phyloP scores from a whole-genome alignment of 2,329 filamentous ascomycete genomes.

The Cercospora sojina region DNA sequence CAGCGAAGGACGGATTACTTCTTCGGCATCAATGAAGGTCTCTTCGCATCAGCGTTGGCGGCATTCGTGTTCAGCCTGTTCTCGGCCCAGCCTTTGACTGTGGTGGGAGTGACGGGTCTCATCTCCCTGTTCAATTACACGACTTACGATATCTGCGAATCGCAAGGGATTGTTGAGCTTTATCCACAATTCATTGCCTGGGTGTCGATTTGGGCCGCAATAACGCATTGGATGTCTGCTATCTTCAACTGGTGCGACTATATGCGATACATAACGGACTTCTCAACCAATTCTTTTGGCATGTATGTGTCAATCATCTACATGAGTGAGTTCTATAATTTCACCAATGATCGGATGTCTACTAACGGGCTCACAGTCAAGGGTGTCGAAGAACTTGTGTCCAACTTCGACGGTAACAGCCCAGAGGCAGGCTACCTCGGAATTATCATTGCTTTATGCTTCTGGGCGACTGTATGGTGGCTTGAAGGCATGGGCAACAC shows the following conservation, averaged over 20 bases:
- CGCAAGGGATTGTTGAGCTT: conserved; percentile 48
- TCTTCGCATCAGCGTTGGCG: conserved; percentile 57
- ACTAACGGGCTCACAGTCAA: conserved; percentile 46
- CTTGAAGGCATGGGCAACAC: conserved; percentile 52
- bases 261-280: conserved; percentile 60
- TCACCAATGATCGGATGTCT: neutral
- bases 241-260: conserved; percentile 57
- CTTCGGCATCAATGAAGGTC: conserved; percentile 57
- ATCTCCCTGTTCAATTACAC: conserved; percentile 59
- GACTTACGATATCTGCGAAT: conserved; percentile 56
- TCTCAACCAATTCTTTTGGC: conserved; percentile 55
- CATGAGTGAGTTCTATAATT: conserved; percentile 38
- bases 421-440: conserved; percentile 49
- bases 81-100: conserved; percentile 55
- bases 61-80: conserved; percentile 56
- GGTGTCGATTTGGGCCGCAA: conserved; percentile 58
- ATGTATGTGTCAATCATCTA: conserved; percentile 59
- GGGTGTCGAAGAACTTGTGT: conserved; percentile 57
- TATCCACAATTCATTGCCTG: conserved; percentile 58
- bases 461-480: conserved; percentile 52
- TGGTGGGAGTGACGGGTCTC: conserved; percentile 58
- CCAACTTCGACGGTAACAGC: conserved; percentile 48
- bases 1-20: conserved; percentile 53
- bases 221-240: conserved; percentile 58
- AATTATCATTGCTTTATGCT: conserved; percentile 53